Evolutionary conservation across 768 basidiomycete species (phyloP).

Genomic region (Collybia sp.): DNA sequence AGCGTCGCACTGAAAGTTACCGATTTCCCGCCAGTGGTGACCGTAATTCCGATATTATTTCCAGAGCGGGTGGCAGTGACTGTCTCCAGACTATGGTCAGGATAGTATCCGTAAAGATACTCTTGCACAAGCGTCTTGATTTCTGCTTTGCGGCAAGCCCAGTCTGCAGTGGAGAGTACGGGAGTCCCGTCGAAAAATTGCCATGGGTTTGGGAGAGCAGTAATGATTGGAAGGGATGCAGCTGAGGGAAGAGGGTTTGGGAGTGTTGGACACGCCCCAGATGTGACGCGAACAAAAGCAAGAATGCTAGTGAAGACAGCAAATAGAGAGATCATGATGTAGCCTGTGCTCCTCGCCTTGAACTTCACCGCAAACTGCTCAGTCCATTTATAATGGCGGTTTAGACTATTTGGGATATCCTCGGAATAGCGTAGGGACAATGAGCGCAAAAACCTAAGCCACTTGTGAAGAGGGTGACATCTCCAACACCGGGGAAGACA

Average conservation of each 20-base stretch:
- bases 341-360: too few species aligned
- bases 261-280: neutral
- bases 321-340: too few species aligned
- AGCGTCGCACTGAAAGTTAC: slow-evolving; percentile 29
- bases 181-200: slow-evolving; percentile 25
- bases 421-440: too few species aligned
- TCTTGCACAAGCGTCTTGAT: slow-evolving; percentile 30
- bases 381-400: too few species aligned
- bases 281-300: neutral
- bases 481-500: too few species aligned
- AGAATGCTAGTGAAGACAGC: too few species aligned
- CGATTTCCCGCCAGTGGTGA: slow-evolving; percentile 15
- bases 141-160: slow-evolving; percentile 33
- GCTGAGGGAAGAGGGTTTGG: neutral
- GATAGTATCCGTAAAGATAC: slow-evolving; percentile 29
- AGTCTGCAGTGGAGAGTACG: slow-evolving; percentile 24
- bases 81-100: slow-evolving; percentile 23
- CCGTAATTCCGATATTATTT: slow-evolving; percentile 5
- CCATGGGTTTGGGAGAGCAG: slow-evolving; percentile 33
- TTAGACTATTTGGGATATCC: too few species aligned
- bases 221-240: neutral
- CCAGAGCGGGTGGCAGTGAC: slow-evolving; percentile 24
- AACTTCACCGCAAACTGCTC: too few species aligned
- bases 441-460: too few species aligned
- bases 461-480: too few species aligned